Evolutionary conservation across 176 grass and related monocot species (phyloP).

Genomic region (Melocanna baccifera): DNA sequence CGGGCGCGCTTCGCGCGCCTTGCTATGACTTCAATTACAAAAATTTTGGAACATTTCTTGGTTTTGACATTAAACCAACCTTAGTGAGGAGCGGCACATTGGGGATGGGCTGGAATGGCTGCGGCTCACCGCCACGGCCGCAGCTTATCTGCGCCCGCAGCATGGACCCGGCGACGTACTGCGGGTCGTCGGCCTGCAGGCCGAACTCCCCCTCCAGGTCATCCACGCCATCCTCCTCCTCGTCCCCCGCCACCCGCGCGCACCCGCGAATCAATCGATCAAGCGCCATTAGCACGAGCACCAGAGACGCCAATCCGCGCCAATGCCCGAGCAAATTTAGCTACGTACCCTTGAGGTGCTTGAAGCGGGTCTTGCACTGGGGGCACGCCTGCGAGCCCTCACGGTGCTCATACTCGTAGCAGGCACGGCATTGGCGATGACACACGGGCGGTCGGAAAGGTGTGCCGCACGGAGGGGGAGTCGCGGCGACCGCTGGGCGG

Average conservation of each 20-base stretch:
- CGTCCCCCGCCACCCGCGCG: constrained; percentile 70
- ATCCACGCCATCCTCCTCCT: constrained; percentile 84
- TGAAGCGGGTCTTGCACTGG: constrained; percentile 65
- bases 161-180: constrained; percentile 56
- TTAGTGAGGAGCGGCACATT: constrained; percentile 91
- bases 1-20: too few species aligned
- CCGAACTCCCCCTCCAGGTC: constrained; percentile 86
- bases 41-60: too few species aligned
- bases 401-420: constrained; percentile 64
- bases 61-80: too few species aligned
- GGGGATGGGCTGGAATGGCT: constrained; percentile 43
- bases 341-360: constrained; percentile 44
- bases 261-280: constrained; percentile 32
- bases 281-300: background rate
- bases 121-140: constrained; percentile 58
- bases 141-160: constrained; percentile 64
- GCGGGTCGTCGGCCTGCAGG: constrained; percentile 13
- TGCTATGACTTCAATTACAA: too few species aligned
- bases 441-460: too few species aligned
- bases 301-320: background rate
- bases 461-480: too few species aligned
- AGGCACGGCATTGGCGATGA: constrained; percentile 62
- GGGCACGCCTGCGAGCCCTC: constrained; percentile 65
- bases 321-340: background rate
- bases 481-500: too few species aligned